Evolutionary conservation across 805 yeast species (phyloP).

Genomic region (Tetrapisispora taiwanensis): DNA sequence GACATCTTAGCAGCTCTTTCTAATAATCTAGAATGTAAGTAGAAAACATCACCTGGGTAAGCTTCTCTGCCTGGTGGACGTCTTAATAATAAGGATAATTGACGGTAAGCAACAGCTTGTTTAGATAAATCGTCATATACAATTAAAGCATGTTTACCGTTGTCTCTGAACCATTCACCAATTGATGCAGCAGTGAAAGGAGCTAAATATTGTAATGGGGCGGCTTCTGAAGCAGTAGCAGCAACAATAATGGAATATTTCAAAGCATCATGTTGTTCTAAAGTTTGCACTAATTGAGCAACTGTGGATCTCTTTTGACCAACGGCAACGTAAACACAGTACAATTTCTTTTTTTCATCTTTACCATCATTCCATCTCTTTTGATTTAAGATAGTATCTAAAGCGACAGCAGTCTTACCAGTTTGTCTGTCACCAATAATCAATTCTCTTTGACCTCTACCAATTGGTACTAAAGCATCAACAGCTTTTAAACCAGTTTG

Average conservation of each 20-base stretch:
- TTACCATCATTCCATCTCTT: conserved; percentile 95
- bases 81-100: conserved; percentile 93
- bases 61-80: too few relatives aligned
- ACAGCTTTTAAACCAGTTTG: conserved; percentile 99
- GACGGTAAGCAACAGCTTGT: conserved; percentile 99
- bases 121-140: conserved; percentile 96
- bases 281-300: conserved; percentile 98
- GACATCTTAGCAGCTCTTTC: conserved; percentile 98
- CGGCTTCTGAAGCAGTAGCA: conserved; percentile 99
- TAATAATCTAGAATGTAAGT: too few relatives aligned
- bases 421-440: conserved; percentile 99
- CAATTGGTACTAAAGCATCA: conserved; percentile 97
- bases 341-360: conserved; percentile 95
- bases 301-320: conserved; percentile 99
- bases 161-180: conserved; percentile 99
- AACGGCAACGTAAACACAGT: conserved; percentile 99
- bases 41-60: too few relatives aligned
- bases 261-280: conserved; percentile 96
- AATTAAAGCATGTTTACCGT: conserved; percentile 94
- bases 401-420: conserved; percentile 99
- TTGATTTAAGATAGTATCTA: conserved; percentile 97
- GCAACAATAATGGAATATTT: conserved; percentile 97
- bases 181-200: conserved; percentile 99
- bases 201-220: conserved; percentile 99
- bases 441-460: conserved; percentile 99